These are phyloP conservation scores for Cryptosporidium muris DNA, from an alignment of 169 alveolate species.

Conservation along the genomic window DNA sequence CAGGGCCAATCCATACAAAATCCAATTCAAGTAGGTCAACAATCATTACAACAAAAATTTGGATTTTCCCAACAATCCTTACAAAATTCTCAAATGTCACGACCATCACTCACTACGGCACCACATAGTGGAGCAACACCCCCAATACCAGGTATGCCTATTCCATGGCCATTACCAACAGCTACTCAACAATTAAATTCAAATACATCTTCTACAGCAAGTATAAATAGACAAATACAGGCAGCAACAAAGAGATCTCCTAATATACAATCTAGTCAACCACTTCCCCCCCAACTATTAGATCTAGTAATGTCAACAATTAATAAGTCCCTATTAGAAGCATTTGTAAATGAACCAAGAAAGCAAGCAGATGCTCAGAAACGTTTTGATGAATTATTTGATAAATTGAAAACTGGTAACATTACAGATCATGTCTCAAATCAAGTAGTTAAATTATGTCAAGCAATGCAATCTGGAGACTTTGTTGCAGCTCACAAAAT, in stretches of 20 bases:
- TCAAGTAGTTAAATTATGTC: slow-evolving; percentile 76
- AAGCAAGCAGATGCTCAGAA: slow-evolving; percentile 62
- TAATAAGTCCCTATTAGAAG: slow-evolving; percentile 3
- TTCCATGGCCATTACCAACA: slow-evolving; percentile 90
- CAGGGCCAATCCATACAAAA: neutral
- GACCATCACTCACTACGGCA: slow-evolving; percentile 78
- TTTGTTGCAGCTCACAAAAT: slow-evolving; percentile 79
- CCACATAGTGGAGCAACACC: slow-evolving; percentile 86
- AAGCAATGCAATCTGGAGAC: slow-evolving; percentile 80
- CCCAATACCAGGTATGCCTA: slow-evolving; percentile 88
- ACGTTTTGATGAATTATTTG: slow-evolving; percentile 79
- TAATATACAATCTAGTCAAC: slow-evolving; percentile 10
- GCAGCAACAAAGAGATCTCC: slow-evolving; percentile 32
- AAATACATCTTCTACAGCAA: slow-evolving; percentile 74
- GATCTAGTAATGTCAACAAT: slow-evolving; percentile 36
- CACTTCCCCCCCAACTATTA: slow-evolving; percentile 35
- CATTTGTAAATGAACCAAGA: slow-evolving; percentile 57
- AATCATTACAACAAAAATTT: neutral
- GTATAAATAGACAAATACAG: slow-evolving; percentile 76
- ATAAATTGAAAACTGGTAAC: slow-evolving; percentile 77
- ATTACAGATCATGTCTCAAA: slow-evolving; percentile 80
- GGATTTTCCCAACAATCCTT: neutral
- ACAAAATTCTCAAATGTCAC: neutral
- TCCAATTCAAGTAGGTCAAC: neutral
- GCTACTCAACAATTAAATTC: slow-evolving; percentile 83